These are phyloP conservation scores for Croton setiger DNA, from an alignment of 441 rosid species.

Conservation along the genomic window DNA sequence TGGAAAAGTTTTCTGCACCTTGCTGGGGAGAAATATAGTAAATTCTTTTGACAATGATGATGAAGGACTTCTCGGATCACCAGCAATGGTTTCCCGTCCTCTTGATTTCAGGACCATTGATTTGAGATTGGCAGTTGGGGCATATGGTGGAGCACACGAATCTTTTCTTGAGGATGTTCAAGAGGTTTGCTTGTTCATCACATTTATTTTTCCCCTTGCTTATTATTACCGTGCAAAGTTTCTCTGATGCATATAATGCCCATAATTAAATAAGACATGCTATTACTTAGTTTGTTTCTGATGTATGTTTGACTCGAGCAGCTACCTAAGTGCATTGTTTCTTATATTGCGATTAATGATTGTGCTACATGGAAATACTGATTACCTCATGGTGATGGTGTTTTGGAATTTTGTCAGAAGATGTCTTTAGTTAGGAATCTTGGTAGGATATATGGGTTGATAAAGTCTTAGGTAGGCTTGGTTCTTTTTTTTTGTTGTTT, in stretches of 20 bases:
- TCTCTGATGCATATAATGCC: not conserved
- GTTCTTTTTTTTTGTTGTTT: not conserved
- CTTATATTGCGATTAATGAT: not conserved
- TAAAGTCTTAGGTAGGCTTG: not conserved
- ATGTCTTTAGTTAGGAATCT: not conserved
- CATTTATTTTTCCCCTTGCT: not conserved
- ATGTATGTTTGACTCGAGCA: not conserved
- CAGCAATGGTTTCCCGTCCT: conserved; percentile 52
- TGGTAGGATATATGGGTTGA: not conserved
- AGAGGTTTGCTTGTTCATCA: conserved; percentile 33
- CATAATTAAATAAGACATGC: not conserved
- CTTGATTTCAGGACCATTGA: conserved; percentile 59
- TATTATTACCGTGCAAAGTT: not conserved
- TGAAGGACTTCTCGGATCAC: conserved; percentile 48
- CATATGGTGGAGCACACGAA: conserved; percentile 56
- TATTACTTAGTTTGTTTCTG: not conserved
- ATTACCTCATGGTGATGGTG: not conserved
- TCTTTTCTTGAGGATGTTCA: conserved; percentile 62
- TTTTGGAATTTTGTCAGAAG: not conserved
- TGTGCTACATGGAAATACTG: not conserved
- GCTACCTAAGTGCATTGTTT: not conserved
- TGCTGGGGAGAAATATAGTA: conserved; percentile 48
- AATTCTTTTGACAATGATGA: conserved; percentile 45
- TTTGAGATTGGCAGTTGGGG: conserved; percentile 49
- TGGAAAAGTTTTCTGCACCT: conserved; percentile 49